Base-by-base conservation (phyloP, 2,329 filamentous ascomycete species). In the Aspergillus latus region DNA sequence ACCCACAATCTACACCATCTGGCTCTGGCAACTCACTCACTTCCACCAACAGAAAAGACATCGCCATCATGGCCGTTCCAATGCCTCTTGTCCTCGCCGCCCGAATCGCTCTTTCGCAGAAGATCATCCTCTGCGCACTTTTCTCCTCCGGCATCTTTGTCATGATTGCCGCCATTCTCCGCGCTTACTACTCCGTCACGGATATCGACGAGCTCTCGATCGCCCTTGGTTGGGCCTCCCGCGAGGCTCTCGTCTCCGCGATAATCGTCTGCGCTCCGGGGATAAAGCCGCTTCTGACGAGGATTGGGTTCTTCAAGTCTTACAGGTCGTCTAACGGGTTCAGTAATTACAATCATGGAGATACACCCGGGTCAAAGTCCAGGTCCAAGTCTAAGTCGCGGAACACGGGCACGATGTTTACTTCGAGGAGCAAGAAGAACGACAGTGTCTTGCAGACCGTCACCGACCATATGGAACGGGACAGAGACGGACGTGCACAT, bases 111-210 rank as follows among this genome's bases (percentile, higher is more conserved):
- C 26, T 46, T 1, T 46, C 47, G 8, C 62, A 60, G 30, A 65
- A 65, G 28, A 16, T 62, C n/a, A 52, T 63, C 37, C 57, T 65
- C 4, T 28, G 34, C 47, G 11, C 48, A 5, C 52, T 64, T 13
- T 63, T 63, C 46, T 61, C 52, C 30, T 63, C 59, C 7, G 61
- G 59, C 5, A 54, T 64, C n/a, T 63, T 63, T 43, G 55, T 63
- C 46, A 63, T 64, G 60, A 50, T 64, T 28, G 54, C 51, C 34
- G 58, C 61, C 11, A 39, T 59, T 26, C 57, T 64, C 11, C 59
- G 62, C 32, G 59, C 62, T n/a, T 63, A 63, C 45, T 64, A 63
- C 59, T 64, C 62, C n/a, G 46, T 64, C 28, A 61, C 56, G 15
- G 46, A 61, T 13, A 58, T 64, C 40, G 44, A 53, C 34, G 58